Evolutionary conservation across 2,329 filamentous ascomycete species (phyloP), one percentile per base, ranked within the genome.

Genomic region (Xylariomycetidae sp.): DNA sequence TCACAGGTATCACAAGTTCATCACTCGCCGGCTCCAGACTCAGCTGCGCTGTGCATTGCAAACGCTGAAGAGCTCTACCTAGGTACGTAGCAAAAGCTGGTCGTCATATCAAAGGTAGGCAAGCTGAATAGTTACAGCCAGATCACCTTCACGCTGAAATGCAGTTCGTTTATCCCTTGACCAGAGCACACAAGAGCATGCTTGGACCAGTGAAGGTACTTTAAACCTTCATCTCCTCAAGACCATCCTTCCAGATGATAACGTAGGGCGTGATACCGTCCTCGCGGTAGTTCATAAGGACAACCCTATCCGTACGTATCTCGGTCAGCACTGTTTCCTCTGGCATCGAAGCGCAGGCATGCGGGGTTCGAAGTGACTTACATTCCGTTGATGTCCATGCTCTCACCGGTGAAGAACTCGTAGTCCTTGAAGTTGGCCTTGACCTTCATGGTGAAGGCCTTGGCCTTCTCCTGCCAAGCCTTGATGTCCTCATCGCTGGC

Each of bases 201-300:
- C n/a, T n/a, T n/a, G n/a, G 17, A 9, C 12, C 10, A 19, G 6
- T 10, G 9, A 22, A 16, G 23, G 22, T 19, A 9, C 15, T 38
- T 73, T 90, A 98, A 52, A 96, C 88, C 85, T 98, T 96, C 74
- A 79, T 79, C 71, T 83, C 82, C 52, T 69, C 72, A 47, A 96
- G 67, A 58, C 90, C 92, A 70, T 95, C 84, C 79, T 96, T 95
- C 90, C 89, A 96, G 70, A 93, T 69, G 49, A 79, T 84, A 54
- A 94, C 73, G 61, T 76, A 98, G 40, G 92, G 92, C 35, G 90
- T 96, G 50, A 82, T 64, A 63, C 92, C 92, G 55, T 96, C 92
- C 64, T 95, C 89, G 55, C 92, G 90, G 79, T 95, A 98, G 77
- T 95, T 93, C 60, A 95, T 83, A 50, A 95, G 85, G 48, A 89